Conservation (phyloP, 345 rosid genomes). For the Eucalyptus virginea region DNA sequence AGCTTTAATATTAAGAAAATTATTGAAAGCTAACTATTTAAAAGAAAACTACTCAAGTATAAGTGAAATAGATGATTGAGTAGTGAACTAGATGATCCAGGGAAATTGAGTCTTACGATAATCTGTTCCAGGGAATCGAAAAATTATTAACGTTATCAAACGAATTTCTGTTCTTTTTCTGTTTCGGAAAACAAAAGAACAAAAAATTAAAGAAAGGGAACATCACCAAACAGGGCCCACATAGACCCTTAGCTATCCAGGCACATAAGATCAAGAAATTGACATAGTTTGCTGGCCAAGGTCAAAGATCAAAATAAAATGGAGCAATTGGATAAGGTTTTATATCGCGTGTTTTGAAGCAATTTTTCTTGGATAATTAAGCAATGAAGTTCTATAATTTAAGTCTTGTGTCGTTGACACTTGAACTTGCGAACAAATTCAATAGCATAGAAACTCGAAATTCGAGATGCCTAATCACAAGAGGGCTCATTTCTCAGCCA, state of each 20-base stretch:
- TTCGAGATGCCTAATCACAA: not conserved
- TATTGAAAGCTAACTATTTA: not conserved
- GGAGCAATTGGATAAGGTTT: not conserved
- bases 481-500: not conserved
- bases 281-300: not conserved
- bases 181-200: rapidly evolving
- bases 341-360: not conserved
- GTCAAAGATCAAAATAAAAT: not conserved
- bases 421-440: not conserved
- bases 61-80: not conserved
- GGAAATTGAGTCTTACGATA: not conserved
- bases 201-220: no score
- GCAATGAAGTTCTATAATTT: not conserved
- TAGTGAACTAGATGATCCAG: no score
- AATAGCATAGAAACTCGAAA: not conserved
- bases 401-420: not conserved
- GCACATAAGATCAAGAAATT: no score
- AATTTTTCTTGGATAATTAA: not conserved
- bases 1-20: not conserved
- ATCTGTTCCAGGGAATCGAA: rapidly evolving
- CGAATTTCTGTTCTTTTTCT: no score
- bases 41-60: not conserved
- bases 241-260: not conserved
- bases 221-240: no score
- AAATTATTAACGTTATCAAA: no score